Base-by-base conservation (phyloP, 371 early-diverging fungal genomes). In the Haplosporangium sp. region DNA sequence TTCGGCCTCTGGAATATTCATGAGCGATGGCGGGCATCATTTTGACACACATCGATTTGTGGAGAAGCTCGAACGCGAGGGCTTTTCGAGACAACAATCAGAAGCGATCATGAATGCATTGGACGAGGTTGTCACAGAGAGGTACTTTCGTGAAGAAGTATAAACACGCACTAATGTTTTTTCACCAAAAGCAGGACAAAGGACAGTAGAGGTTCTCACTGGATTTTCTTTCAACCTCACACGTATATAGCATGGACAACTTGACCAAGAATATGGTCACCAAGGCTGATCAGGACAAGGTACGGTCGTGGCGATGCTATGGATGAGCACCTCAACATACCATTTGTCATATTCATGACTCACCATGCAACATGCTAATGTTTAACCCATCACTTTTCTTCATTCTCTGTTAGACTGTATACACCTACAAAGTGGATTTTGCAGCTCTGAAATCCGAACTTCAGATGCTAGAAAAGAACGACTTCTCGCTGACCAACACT, bases 391-490 rank as follows among this genome's bases (percentile, higher is more conserved):
- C 52, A 43, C n/a, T 46, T 20, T 40, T 20, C 6, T 23, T 11
- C 6, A 2, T 36, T 9, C 2, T 21, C 41, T 10, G 38, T 9
- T 77, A 92, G 90, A 88, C 90, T 7, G 84, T 95, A n/a, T 95
- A 95, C 80, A 91, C 92, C 70, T 93, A 93, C 82, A 94, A 91
- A 67, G 95, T 96, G 14, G 97, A 97, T 71, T 95, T 98, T 71
- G 92, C 94, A 10, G 94, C 94, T 16, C 85, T 98, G 10, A 93
- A 94, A 54, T 90, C 91, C 10, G 98, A 97, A 70, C 86, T 98
- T 10, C 93, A 92, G 55, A 85, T 96, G 81, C 76, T 96, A 36
- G 96, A 95, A 69, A 95, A 94, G 84, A 96, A 95, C 64, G 97
- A 98, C 57, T 95, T 94, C 72, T 86, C 90, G 0, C 80, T 94